phyloP scores from a whole-genome alignment of 2,329 filamentous ascomycete genomes.

The Berkeleyomyces basicola region DNA sequence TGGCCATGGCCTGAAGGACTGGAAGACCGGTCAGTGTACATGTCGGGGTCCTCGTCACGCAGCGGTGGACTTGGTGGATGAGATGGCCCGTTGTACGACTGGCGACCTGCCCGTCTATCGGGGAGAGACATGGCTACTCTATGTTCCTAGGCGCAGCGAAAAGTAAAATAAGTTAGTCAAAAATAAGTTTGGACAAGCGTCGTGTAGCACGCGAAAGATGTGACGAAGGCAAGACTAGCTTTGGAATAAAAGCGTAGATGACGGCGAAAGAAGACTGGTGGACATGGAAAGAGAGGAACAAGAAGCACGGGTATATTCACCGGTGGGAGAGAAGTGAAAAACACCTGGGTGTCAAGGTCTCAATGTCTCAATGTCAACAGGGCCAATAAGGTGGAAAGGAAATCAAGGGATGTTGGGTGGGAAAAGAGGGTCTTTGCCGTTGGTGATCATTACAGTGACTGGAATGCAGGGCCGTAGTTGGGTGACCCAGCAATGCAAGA shows the following conservation, averaged over 20 bases:
- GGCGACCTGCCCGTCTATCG: conserved; percentile 46
- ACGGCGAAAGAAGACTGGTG: not conserved
- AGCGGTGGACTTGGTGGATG: conserved; percentile 55
- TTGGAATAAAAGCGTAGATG: not conserved
- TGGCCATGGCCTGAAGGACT: conserved; percentile 28
- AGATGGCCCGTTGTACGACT: conserved; percentile 43
- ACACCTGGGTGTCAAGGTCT: not conserved
- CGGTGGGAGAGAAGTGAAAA: not conserved
- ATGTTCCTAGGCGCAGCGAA: conserved; percentile 3
- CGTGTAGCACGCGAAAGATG: not conserved
- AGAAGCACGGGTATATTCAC: not conserved
- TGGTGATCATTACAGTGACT: not conserved
- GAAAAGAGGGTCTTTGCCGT: not conserved
- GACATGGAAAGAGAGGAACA: not conserved
- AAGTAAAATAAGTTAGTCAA: not conserved
- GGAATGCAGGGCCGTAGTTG: not conserved
- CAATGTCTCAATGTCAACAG: not conserved
- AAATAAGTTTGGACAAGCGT: not conserved
- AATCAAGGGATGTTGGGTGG: not conserved
- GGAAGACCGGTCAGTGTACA: conserved; percentile 46
- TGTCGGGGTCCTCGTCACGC: conserved; percentile 47
- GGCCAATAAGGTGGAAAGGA: not conserved
- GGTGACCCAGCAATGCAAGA: not conserved
- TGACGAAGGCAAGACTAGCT: not conserved
- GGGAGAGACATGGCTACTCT: conserved; percentile 39